Conservation (phyloP, 345 rosid species). For the Lepidium didymum region DNA sequence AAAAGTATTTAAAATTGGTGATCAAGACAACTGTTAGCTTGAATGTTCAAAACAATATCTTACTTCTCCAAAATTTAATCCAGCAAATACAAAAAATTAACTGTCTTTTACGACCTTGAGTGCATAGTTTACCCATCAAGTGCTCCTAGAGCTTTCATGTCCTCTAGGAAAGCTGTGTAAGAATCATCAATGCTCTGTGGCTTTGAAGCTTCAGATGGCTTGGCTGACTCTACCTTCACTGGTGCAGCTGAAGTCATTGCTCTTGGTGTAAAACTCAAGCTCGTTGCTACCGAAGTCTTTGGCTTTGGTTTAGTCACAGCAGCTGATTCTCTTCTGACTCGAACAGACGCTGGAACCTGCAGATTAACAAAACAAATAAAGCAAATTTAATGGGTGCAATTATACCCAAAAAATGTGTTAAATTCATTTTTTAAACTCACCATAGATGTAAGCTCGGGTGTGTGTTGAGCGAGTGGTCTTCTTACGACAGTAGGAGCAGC, state of each 20-base stretch:
- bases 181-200: conserved; percentile 81
- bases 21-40: neutral
- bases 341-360: conserved; percentile 96
- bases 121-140: conserved; percentile 52
- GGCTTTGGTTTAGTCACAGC: conserved; percentile 59
- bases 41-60: neutral
- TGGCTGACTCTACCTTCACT: conserved; percentile 43
- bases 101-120: neutral
- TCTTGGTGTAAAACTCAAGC: conserved; percentile 35
- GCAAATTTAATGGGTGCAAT: neutral
- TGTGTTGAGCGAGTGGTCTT: conserved; percentile 97
- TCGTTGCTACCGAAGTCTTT: conserved; percentile 38
- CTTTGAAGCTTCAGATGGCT: conserved; percentile 45
- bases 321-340: conserved; percentile 80
- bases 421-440: conserved; percentile 35
- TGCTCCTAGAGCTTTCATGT: conserved; percentile 99
- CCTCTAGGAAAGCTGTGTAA: conserved; percentile 79
- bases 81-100: neutral
- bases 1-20: neutral
- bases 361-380: neutral
- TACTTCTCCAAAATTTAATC: conserved; percentile 7
- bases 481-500: conserved; percentile 98
- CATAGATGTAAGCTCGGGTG: conserved; percentile 95
- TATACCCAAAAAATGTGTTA: neutral
- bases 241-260: conserved; percentile 34